Percentiles rank a stretch among this genome's conserved stretches.
phyloP scores from a whole-genome alignment of 768 basidiomycete genomes.

The Mycena leptocephala region DNA sequence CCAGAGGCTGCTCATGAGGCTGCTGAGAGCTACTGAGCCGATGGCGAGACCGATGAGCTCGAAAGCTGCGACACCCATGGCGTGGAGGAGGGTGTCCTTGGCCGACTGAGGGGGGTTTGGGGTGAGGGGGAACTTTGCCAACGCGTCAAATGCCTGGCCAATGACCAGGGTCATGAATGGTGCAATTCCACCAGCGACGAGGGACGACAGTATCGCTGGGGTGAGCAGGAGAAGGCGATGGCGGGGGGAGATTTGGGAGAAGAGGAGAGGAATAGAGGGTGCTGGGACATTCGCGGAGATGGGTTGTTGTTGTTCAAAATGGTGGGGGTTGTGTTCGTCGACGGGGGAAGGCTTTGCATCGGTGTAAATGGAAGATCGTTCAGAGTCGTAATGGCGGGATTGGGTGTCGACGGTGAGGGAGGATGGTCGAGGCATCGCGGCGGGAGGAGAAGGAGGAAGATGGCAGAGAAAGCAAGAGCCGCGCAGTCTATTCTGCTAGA shows the following conservation, averaged over 20 bases:
- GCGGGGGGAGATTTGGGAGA: constrained; percentile 72
- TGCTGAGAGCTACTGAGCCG: constrained; percentile 72
- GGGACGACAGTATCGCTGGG: constrained; percentile 76
- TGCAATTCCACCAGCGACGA: constrained; percentile 79
- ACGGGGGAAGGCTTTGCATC: constrained; percentile 29
- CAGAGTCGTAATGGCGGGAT: constrained; percentile 28
- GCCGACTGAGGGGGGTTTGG: constrained; percentile 40
- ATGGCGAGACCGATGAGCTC: constrained; percentile 69
- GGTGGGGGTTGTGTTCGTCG: constrained; percentile 28
- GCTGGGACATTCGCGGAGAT: constrained; percentile 42
- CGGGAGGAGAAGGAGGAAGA: constrained; percentile 23
- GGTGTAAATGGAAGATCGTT: constrained; percentile 32
- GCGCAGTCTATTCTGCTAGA: background rate
- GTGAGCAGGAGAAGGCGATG: constrained; percentile 72
- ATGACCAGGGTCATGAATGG: constrained; percentile 91
- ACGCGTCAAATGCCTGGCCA: constrained; percentile 83
- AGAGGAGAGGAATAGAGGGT: constrained; percentile 77
- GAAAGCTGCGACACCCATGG: constrained; percentile 65
- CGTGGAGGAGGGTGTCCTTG: constrained; percentile 63
- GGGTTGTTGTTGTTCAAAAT: background rate
- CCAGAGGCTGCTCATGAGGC: constrained; percentile 77
- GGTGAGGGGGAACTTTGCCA: constrained; percentile 59
- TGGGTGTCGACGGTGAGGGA: constrained; percentile 32
- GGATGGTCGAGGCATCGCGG: constrained; percentile 31
- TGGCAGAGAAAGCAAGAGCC: background rate